Base-by-base conservation (phyloP, 148 eudicot species). In the Persicaria maculosa region DNA sequence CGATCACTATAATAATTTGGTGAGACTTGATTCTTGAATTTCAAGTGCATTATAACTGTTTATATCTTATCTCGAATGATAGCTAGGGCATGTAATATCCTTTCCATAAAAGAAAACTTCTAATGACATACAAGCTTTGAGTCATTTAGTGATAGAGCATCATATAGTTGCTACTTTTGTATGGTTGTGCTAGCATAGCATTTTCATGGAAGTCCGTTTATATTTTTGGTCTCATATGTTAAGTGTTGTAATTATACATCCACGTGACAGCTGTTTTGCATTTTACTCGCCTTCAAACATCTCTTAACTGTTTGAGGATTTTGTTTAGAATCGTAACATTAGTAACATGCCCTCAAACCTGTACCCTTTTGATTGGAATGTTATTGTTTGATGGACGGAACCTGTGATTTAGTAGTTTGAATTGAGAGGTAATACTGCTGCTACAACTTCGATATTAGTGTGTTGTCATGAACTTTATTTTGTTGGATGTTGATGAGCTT, bases 1-100 rank as follows among this genome's bases (percentile, higher is more conserved):
- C 45, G 84, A 84, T 74, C 87, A 84, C 59, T 84, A 84, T 52
- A 84, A 81, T 73, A 81, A 79, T 55, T 50, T 81, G 87, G 87
- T 84, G 77, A 79, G 77, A 79, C 45, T 65, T 14, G 9, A 19
- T 64, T 64, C 11, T 64, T 40, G 45, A 61, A 61, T 61, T 64
- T 25, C 31, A 61, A 61, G 44, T 64, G 40, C 45, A 4, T 1
- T 31, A n/a, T 40, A 9, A 64, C 44, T 64, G 31, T 3, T 22
- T 22, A 22, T 22, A 64, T 36, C 7, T 64, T 36, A 64, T 64
- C 68, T 36, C 36, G 15, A 9, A 36, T 31, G 44, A 36, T 36
- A 40, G 2, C 36, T 36, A 4, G 44, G 31, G 17, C 45, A 31
- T 31, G 45, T 7, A 44, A 64, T 36, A 64, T 64, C 69, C n/a